Conservation (phyloP, 176 grass and related monocot genomes). For the Puccinellia tenuiflora region DNA sequence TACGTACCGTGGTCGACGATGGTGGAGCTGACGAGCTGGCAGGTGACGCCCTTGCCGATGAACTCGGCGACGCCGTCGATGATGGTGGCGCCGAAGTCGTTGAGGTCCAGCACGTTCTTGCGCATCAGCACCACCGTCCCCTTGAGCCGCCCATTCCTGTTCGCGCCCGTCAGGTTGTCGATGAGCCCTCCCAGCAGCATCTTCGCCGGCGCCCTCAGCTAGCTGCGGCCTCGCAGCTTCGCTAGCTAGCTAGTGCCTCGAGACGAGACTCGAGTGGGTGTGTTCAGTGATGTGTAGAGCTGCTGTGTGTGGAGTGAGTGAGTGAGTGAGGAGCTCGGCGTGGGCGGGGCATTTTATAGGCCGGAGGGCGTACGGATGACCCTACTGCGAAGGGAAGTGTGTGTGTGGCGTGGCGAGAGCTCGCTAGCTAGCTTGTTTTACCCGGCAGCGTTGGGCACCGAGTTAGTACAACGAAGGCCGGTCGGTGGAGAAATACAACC, state of each 20-base stretch:
- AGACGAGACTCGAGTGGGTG: too few species aligned
- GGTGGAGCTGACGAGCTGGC: conserved; percentile 71
- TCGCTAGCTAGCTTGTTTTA: too few species aligned
- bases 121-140: conserved; percentile 59
- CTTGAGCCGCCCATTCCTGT: conserved; percentile 23
- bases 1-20: conserved; percentile 37
- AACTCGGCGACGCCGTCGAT: conserved; percentile 54
- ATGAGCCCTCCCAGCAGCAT: conserved; percentile 23
- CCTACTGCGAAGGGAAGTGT: too few species aligned
- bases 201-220: too few species aligned
- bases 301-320: neutral
- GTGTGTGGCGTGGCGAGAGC: neutral
- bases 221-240: too few species aligned
- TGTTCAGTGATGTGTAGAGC: too few species aligned
- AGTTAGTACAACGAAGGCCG: too few species aligned
- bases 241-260: too few species aligned
- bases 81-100: conserved; percentile 50
- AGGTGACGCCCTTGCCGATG: conserved; percentile 46
- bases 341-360: neutral
- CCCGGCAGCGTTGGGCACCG: neutral
- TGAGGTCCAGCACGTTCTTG: conserved; percentile 66
- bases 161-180: conserved; percentile 8
- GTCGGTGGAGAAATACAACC: too few species aligned
- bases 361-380: neutral
- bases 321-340: neutral